These are phyloP conservation scores for Elsinoe necatrix DNA, from an alignment of 2,329 filamentous ascomycete species.

Conservation along the genomic window DNA sequence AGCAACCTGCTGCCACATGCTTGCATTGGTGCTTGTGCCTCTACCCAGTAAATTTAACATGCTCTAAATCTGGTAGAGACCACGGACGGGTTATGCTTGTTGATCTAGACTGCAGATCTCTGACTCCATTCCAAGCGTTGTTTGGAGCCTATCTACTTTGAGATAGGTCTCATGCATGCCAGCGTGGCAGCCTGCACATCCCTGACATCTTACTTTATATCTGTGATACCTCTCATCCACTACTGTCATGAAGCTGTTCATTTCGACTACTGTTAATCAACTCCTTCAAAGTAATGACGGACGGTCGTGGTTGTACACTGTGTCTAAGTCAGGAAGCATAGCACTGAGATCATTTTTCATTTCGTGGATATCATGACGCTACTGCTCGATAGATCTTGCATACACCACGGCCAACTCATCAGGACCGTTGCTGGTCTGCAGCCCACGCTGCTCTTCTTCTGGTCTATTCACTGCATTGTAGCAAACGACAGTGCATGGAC, in stretches of 20 bases:
- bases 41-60: not conserved
- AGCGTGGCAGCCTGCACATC: slow-evolving; percentile 3
- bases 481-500: not conserved
- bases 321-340: too few species aligned
- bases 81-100: not conserved
- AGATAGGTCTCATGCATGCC: slow-evolving; percentile 11
- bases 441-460: slow-evolving; percentile 23
- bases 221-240: not conserved
- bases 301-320: too few species aligned
- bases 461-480: slow-evolving; percentile 16
- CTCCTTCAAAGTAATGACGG: too few species aligned
- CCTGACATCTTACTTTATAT: not conserved
- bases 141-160: slow-evolving; percentile 10
- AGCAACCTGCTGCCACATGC: not conserved
- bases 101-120: slow-evolving; percentile 1
- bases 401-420: not conserved
- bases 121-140: not conserved
- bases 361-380: slow-evolving; percentile 5
- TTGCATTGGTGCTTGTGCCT: not conserved
- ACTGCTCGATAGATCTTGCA: not conserved
- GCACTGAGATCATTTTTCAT: not conserved
- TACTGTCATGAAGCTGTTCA: too few species aligned
- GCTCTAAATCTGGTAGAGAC: not conserved
- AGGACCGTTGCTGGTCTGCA: slow-evolving; percentile 33
- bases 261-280: too few species aligned